Conservation (phyloP, 1,284 basidiomycete species). For the Termitomyces sp. region DNA sequence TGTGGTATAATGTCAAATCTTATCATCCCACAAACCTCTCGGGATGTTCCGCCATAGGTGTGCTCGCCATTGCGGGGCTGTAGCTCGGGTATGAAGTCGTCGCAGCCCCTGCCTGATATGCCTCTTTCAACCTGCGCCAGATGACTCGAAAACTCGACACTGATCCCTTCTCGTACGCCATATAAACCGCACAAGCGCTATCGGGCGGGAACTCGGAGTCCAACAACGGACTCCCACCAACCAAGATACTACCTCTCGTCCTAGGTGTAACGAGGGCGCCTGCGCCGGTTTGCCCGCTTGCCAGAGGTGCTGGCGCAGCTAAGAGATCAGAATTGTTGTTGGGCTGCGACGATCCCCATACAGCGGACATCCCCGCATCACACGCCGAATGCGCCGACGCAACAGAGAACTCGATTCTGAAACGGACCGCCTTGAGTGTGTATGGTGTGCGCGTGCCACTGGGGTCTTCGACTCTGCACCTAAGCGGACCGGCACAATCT, state of each 20-base stretch:
- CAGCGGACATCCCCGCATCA: conserved; percentile 5
- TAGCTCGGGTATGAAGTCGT: conserved; percentile 28
- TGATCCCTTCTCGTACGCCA: conserved; percentile 88
- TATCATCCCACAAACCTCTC: conserved; percentile 19
- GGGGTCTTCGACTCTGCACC: conserved; percentile 62
- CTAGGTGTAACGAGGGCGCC: background rate
- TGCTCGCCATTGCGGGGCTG: conserved; percentile 38
- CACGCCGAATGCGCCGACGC: conserved; percentile 7
- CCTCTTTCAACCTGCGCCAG: conserved; percentile 64
- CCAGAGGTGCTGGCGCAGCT: conserved; percentile 9
- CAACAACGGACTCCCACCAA: conserved; percentile 47
- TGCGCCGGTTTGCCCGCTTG: background rate
- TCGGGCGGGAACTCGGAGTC: conserved; percentile 53
- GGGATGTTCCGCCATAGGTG: conserved; percentile 32
- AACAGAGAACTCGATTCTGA: conserved; percentile 40
- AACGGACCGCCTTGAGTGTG: conserved; percentile 38
- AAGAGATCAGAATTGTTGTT: conserved; percentile 15
- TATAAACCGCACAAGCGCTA: conserved; percentile 48
- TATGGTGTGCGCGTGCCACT: conserved; percentile 24
- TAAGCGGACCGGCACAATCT: conserved; percentile 40
- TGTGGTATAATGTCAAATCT: background rate
- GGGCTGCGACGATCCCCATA: conserved; percentile 6
- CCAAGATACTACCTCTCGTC: conserved; percentile 10
- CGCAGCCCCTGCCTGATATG: conserved; percentile 29
- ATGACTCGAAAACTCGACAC: conserved; percentile 75